Percentiles rank a stretch among this genome's conserved stretches.
These are phyloP conservation scores for Boletus edulis DNA, from an alignment of 768 basidiomycete species.

Conservation along the genomic window DNA sequence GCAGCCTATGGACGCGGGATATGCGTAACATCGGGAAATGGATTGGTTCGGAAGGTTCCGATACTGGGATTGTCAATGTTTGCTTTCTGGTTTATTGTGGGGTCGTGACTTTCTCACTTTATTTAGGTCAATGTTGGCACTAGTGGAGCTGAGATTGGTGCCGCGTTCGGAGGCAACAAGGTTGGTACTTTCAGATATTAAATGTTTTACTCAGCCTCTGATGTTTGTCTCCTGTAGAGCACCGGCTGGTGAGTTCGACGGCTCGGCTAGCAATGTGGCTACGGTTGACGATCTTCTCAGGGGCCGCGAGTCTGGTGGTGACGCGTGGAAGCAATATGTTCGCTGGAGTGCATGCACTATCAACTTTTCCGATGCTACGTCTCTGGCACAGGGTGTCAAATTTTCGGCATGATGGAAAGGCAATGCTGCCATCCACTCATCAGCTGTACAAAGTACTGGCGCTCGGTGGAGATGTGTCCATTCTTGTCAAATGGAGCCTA, in stretches of 20 bases:
- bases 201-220: conserved; percentile 9
- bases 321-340: conserved; percentile 98
- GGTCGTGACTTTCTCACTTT: conserved; percentile 3
- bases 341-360: conserved; percentile 91
- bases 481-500: conserved; percentile 13
- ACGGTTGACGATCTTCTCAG: conserved; percentile 36
- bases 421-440: neutral
- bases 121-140: conserved; percentile 63
- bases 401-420: conserved; percentile 50
- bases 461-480: conserved; percentile 8
- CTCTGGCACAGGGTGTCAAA: conserved; percentile 89
- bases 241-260: conserved; percentile 67
- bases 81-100: conserved; percentile 24
- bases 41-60: conserved; percentile 88
- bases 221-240: conserved; percentile 46
- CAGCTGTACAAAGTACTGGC: conserved; percentile 7
- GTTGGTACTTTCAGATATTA: conserved; percentile 34
- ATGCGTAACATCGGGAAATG: conserved; percentile 84
- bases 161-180: conserved; percentile 95
- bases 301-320: conserved; percentile 96
- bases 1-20: conserved; percentile 88
- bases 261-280: conserved; percentile 11
- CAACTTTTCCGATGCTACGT: conserved; percentile 88
- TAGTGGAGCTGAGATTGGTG: conserved; percentile 73
- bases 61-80: conserved; percentile 91